Evolutionary conservation across 225 moss, liverwort and hornwort species (phyloP).

Genomic region (Ulota crispa): DNA sequence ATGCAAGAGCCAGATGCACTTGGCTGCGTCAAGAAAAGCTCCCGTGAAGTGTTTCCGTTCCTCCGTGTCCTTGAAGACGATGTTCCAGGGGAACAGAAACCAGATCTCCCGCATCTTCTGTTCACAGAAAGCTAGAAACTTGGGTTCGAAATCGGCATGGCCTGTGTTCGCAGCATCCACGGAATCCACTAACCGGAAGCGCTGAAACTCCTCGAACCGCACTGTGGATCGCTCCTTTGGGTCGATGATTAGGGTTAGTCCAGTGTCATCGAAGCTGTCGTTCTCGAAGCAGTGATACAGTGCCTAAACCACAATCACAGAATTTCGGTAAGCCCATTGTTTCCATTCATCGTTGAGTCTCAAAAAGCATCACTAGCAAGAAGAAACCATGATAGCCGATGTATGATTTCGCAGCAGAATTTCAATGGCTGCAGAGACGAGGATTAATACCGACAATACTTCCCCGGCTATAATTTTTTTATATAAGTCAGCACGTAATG

Average conservation of each 20-base stretch:
- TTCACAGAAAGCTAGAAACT: conserved; percentile 76
- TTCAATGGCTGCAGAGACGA: too few relatives aligned
- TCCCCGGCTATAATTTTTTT: too few relatives aligned
- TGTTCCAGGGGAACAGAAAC: conserved; percentile 95
- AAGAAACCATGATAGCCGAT: neutral
- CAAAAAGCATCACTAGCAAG: neutral
- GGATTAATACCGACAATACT: too few relatives aligned
- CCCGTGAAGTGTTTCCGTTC: conserved; percentile 70
- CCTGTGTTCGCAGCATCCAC: conserved; percentile 65
- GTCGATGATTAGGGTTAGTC: conserved; percentile 75
- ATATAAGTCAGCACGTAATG: too few relatives aligned
- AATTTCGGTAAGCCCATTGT: neutral
- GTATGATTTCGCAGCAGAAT: too few relatives aligned
- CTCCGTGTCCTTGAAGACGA: conserved; percentile 80
- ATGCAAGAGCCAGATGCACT: conserved; percentile 88
- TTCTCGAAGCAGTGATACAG: conserved; percentile 87
- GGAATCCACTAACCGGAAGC: conserved; percentile 67
- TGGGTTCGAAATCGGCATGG: conserved; percentile 61
- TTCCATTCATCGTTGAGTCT: too few relatives aligned
- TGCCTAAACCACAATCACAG: conserved; percentile 34
- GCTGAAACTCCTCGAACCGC: conserved; percentile 79
- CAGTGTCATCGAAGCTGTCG: conserved; percentile 86
- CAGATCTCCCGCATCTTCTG: conserved; percentile 93
- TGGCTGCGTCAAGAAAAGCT: conserved; percentile 85
- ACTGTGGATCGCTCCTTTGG: conserved; percentile 60